Evolutionary conservation across 2,329 filamentous ascomycete genomes (phyloP).

Genomic region (Ceratocystis huliohia): DNA sequence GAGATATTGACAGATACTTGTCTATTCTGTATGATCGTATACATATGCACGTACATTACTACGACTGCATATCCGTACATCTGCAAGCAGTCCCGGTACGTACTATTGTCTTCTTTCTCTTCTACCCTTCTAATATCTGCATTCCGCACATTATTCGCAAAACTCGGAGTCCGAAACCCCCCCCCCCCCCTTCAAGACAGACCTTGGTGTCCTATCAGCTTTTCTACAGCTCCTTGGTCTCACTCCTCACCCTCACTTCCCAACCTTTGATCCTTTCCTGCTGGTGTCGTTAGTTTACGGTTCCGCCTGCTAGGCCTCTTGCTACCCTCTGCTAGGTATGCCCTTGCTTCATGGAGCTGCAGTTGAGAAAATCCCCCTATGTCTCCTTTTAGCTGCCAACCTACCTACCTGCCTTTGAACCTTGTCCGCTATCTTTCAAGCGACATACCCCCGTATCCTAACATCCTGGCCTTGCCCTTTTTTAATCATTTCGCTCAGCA

Average conservation of each 20-base stretch:
- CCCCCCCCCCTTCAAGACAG: background rate
- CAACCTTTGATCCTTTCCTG: background rate
- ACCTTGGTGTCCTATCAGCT: background rate
- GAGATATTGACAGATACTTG: background rate
- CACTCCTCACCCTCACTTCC: background rate
- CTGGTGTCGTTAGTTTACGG: background rate
- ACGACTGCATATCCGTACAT: background rate
- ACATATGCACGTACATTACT: background rate
- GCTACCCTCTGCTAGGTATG: background rate
- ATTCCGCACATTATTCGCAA: background rate
- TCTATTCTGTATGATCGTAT: background rate
- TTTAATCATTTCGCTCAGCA: background rate
- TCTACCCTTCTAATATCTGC: background rate
- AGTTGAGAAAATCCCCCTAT: background rate
- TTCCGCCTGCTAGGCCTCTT: conserved; percentile 3
- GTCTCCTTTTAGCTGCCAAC: background rate
- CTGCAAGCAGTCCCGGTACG: background rate
- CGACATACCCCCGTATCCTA: background rate
- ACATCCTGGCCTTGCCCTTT: background rate
- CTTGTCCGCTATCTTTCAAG: background rate
- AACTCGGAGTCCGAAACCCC: background rate
- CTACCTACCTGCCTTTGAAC: background rate
- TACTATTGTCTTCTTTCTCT: background rate
- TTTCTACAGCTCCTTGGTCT: background rate
- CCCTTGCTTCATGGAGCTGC: background rate